A percentile compares a stretch with the other conserved stretches of the same genome.
phyloP scores from a whole-genome alignment of 2,329 filamentous ascomycete species.

The Epichloe sibirici region DNA sequence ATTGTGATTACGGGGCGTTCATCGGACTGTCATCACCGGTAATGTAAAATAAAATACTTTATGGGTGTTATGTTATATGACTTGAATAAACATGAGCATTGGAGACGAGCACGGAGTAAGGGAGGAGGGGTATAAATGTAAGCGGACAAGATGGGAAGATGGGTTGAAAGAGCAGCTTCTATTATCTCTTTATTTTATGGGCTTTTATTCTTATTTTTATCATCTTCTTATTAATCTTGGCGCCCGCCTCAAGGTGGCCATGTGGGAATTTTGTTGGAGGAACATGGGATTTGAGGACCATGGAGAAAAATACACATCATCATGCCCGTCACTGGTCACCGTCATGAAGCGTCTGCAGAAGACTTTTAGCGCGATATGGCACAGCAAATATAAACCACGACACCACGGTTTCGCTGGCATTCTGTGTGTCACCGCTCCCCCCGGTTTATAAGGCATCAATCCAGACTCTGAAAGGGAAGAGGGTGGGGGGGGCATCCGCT shows the following conservation, averaged over 20 bases:
- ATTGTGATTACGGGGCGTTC: conserved; percentile 9
- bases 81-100: conserved; percentile 7
- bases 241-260: background rate
- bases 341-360: background rate
- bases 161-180: background rate
- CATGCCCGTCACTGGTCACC: too few species aligned
- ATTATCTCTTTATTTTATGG: background rate
- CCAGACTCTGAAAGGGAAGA: too few species aligned
- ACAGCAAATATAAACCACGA: background rate
- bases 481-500: background rate
- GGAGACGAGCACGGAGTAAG: background rate
- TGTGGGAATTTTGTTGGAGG: background rate
- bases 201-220: background rate
- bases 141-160: background rate
- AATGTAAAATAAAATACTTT: background rate
- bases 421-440: background rate
- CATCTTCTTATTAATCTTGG: background rate
- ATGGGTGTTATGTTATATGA: conserved; percentile 8
- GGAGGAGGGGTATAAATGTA: background rate
- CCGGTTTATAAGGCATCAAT: background rate
- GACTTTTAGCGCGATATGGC: too few species aligned
- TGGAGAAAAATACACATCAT: background rate
- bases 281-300: background rate
- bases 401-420: background rate
- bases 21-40: conserved; percentile 6